Conservation (phyloP, 2,329 filamentous ascomycete species). For the Fusarium albidum region DNA sequence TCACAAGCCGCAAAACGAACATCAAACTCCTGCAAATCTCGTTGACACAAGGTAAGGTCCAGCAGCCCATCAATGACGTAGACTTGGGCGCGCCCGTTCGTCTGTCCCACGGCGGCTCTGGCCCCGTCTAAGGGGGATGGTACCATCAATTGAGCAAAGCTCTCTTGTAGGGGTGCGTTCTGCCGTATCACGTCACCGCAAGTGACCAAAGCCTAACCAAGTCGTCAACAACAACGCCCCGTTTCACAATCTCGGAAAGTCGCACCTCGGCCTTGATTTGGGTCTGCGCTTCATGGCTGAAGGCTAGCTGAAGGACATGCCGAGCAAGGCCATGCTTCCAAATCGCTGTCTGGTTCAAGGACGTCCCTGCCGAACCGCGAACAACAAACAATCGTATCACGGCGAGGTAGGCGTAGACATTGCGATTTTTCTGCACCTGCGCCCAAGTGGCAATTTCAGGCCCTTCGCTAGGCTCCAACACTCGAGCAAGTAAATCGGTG, state of each 20-base stretch:
- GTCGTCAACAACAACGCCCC: conserved; percentile 21
- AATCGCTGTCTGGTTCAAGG: conserved; percentile 85
- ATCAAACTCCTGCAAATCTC: conserved; percentile 75
- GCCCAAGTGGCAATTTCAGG: conserved; percentile 76
- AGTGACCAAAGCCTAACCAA: conserved; percentile 74
- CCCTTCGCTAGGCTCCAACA: conserved; percentile 61
- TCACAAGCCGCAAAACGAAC: conserved; percentile 85
- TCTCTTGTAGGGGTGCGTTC: conserved; percentile 82
- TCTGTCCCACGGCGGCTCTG: conserved; percentile 48
- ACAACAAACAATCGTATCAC: conserved; percentile 88
- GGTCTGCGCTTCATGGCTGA: conserved; percentile 74
- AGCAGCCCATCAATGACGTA: conserved; percentile 95
- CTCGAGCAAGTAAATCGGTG: conserved; percentile 71
- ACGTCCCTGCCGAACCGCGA: conserved; percentile 79
- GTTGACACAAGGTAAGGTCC: conserved; percentile 78
- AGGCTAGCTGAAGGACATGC: conserved; percentile 83
- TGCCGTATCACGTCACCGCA: conserved; percentile 89
- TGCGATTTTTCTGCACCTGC: conserved; percentile 82
- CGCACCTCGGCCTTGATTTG: conserved; percentile 82
- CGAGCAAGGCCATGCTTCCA: conserved; percentile 83
- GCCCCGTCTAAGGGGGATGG: conserved; percentile 60
- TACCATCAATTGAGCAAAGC: conserved; percentile 87
- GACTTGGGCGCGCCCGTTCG: conserved; percentile 67
- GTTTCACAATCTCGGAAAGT: conserved; percentile 4
- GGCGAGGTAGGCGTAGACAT: conserved; percentile 87